These are phyloP conservation scores for Fusarium sororula DNA, from an alignment of 2,329 filamentous ascomycete species.

Conservation along the genomic window DNA sequence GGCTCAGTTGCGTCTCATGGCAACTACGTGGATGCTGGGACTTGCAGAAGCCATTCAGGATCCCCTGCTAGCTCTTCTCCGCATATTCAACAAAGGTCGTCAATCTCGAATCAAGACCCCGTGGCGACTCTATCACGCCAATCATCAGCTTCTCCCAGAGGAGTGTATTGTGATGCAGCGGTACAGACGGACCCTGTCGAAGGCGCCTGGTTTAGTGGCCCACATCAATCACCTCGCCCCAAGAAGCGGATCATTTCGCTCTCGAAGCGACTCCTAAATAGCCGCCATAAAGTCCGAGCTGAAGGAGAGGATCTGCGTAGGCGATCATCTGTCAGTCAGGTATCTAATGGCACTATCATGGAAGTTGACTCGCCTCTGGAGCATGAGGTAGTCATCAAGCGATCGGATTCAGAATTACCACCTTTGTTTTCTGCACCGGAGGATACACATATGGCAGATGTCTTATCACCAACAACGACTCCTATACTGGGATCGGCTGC, in stretches of 20 bases:
- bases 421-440: constrained; percentile 36
- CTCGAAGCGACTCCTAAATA: constrained; percentile 62
- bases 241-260: constrained; percentile 63
- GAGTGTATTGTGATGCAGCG: constrained; percentile 59
- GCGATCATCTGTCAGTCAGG: constrained; percentile 29
- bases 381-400: constrained; percentile 36
- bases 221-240: constrained; percentile 47
- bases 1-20: constrained; percentile 48
- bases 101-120: constrained; percentile 44
- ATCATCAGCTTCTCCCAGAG: constrained; percentile 50
- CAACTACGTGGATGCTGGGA: constrained; percentile 63
- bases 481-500: constrained; percentile 12
- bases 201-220: constrained; percentile 61
- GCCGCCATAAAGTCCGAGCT: constrained; percentile 53
- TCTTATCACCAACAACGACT: constrained; percentile 42
- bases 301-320: constrained; percentile 52
- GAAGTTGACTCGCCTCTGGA: constrained; percentile 53
- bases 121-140: constrained; percentile 46
- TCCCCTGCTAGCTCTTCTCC: constrained; percentile 60
- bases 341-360: constrained; percentile 49
- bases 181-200: constrained; percentile 66
- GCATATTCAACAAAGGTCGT: constrained; percentile 43
- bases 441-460: constrained; percentile 47
- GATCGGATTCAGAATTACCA: constrained; percentile 33
- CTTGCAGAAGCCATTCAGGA: constrained; percentile 62